Base-by-base conservation (phyloP, 1,284 basidiomycete species). In the Pseudozyma sp. region DNA sequence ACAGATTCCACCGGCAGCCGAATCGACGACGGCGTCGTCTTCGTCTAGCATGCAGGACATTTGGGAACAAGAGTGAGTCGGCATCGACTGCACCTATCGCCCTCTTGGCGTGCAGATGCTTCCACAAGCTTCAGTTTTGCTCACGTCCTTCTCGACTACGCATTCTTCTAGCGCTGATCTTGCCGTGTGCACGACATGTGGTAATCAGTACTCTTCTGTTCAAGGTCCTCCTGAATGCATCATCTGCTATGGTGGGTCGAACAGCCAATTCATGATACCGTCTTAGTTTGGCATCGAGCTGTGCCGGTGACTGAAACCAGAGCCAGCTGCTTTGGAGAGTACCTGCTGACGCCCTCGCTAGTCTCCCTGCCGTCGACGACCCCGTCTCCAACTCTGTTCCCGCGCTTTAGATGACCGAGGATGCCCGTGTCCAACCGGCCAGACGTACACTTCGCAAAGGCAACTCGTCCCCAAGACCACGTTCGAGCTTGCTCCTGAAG, bases 171-270 rank as follows among this genome's bases (percentile, higher is more conserved):
- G 60, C 49, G 67, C 67, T 34, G 61, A 69, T 42, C 67, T 69
- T 34, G 67, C 67, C n/a, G 53, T 69, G 13, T 69, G 67, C 53
- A 60, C 61, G 2, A 69, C 67, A 19, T 69, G 67, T 45, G 67
- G 67, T 11, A 64, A 52, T 49, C 61, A 64, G 37, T 69, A 42
- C 14, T 64, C 67, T 4, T 53, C 61, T 16, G 7, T 42, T 7
- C 37, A 48, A n/a, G 67, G 61, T 7, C 67, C 67, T 2, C 24
- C 40, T n/a, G 61, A 64, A n/a, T 69, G 67, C 19, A 49, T 49
- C 30, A 57, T 69, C 43, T 69, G 67, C 61, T 60, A 64, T 46
- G 67, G 57, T 67, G 64, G 45, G 66, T 63, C 31, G 14, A 9
- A 9, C 35, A 9, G 35, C 5, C 35, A 24, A 24, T 24, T 24